These are phyloP conservation scores for Wickerhamomyces bovis DNA, from an alignment of 805 yeast genomes.

Conservation along the genomic window DNA sequence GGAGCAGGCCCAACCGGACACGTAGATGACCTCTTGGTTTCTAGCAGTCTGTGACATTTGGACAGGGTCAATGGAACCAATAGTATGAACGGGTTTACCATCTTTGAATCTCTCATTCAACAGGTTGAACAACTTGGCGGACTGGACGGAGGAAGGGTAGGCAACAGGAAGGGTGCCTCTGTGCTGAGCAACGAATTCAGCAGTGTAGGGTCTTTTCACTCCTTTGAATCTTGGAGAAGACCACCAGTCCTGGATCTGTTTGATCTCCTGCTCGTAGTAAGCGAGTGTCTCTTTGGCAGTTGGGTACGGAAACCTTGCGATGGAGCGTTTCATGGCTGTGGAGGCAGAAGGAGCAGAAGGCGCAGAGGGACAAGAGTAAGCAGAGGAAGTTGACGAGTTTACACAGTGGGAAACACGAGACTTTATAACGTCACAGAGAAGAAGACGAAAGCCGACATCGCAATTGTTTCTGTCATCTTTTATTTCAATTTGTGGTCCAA, in stretches of 20 bases:
- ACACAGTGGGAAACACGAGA: too few relatives aligned
- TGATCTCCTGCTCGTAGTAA: constrained; percentile 25
- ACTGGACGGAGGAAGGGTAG: constrained; percentile 47
- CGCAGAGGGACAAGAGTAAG: too few relatives aligned
- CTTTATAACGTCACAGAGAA: too few relatives aligned
- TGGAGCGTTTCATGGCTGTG: background rate
- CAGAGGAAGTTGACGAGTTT: too few relatives aligned
- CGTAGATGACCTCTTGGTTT: constrained; percentile 47
- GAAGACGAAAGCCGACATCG: background rate
- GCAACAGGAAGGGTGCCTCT: constrained; percentile 40
- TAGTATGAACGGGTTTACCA: constrained; percentile 45
- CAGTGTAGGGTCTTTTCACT: constrained; percentile 45
- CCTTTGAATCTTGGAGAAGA: constrained; percentile 38
- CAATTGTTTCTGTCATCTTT: background rate
- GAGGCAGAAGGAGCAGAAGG: too few relatives aligned
- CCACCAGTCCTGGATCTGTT: constrained; percentile 45
- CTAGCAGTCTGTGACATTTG: constrained; percentile 52
- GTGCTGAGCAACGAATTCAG: constrained; percentile 45
- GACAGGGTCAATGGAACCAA: constrained; percentile 59
- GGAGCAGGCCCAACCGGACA: constrained; percentile 60
- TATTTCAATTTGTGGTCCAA: background rate
- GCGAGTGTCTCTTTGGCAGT: constrained; percentile 11
- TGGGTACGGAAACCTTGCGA: constrained; percentile 18
- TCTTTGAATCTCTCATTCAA: constrained; percentile 35
- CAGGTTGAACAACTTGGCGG: constrained; percentile 43